Evolutionary conservation across 306 rosid genomes (phyloP).

Genomic region (Cicer chorassanicum): DNA sequence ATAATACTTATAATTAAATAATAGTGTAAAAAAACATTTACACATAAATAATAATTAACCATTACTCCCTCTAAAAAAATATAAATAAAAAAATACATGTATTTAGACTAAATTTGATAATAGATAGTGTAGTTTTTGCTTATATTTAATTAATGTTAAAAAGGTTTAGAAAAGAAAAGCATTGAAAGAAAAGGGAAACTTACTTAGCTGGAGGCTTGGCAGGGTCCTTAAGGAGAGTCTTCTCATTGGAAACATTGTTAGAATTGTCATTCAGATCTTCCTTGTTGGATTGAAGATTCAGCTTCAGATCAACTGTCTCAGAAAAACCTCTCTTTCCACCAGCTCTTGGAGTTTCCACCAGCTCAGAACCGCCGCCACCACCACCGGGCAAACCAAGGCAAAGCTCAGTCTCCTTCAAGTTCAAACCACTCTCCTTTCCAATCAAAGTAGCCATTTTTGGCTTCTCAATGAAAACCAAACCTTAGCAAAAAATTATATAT

Average conservation of each 20-base stretch:
- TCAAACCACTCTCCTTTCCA: slow-evolving; percentile 52
- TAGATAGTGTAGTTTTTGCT: too few relatives aligned
- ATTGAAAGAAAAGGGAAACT: slow-evolving; percentile 7
- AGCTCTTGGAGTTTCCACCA: slow-evolving; percentile 65
- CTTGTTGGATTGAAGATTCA: slow-evolving; percentile 65
- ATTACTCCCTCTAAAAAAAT: too few relatives aligned
- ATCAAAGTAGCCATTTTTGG: slow-evolving; percentile 58
- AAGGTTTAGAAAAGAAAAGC: neutral
- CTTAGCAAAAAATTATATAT: neutral
- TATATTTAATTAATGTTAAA: too few relatives aligned
- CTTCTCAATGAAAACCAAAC: slow-evolving; percentile 40
- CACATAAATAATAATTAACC: too few relatives aligned
- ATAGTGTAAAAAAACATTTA: too few relatives aligned
- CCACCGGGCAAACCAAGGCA: slow-evolving; percentile 92
- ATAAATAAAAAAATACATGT: too few relatives aligned
- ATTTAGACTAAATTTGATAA: too few relatives aligned
- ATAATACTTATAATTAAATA: too few relatives aligned
- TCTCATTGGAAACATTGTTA: slow-evolving; percentile 61
- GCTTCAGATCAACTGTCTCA: slow-evolving; percentile 89
- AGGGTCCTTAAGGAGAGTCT: slow-evolving; percentile 70
- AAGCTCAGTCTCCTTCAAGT: slow-evolving; percentile 88
- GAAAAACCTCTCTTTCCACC: slow-evolving; percentile 89
- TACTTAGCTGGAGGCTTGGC: slow-evolving; percentile 93
- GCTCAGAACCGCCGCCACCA: slow-evolving; percentile 43
- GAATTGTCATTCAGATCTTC: slow-evolving; percentile 63